Percentiles rank a stretch among this genome's conserved stretches.
Evolutionary conservation across 2,329 filamentous ascomycete species (phyloP).

Genomic region (Tolypocladium ovalisporum): DNA sequence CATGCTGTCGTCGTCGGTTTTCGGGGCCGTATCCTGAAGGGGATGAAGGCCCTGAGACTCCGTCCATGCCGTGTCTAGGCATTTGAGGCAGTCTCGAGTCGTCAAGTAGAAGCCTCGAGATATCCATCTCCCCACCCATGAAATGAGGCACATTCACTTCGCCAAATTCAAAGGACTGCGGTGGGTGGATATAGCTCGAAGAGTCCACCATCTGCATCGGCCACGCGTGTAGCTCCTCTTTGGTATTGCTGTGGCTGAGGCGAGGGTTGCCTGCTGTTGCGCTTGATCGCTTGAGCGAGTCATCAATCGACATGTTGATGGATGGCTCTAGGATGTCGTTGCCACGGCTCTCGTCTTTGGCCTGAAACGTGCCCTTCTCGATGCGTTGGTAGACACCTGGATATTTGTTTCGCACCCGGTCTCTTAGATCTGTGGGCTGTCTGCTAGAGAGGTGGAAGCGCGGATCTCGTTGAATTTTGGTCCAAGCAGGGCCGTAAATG

Average conservation of each 20-base stretch:
- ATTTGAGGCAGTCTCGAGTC: slow-evolving; percentile 26
- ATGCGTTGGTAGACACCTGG: slow-evolving; percentile 45
- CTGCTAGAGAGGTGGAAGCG: slow-evolving; percentile 46
- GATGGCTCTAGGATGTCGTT: slow-evolving; percentile 39
- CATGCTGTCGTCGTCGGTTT: slow-evolving; percentile 8
- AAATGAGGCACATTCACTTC: slow-evolving; percentile 28
- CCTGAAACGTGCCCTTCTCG: slow-evolving; percentile 41
- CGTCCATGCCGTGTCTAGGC: slow-evolving; percentile 15
- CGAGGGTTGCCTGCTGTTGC: slow-evolving; percentile 26
- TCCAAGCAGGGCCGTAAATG: slow-evolving; percentile 52
- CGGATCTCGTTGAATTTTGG: slow-evolving; percentile 51
- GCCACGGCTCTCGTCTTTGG: slow-evolving; percentile 27
- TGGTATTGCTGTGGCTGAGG: slow-evolving; percentile 28
- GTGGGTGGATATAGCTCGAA: slow-evolving; percentile 11
- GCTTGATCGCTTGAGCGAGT: slow-evolving; percentile 28
- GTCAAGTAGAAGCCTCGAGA: slow-evolving; percentile 48
- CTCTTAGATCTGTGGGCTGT: slow-evolving; percentile 52
- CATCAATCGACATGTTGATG: slow-evolving; percentile 37
- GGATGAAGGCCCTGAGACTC: slow-evolving; percentile 12
- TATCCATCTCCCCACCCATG: slow-evolving; percentile 48
- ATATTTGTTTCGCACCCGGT: slow-evolving; percentile 54
- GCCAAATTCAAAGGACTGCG: slow-evolving; percentile 30
- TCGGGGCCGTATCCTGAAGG: slow-evolving; percentile 8
- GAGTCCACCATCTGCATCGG: slow-evolving; percentile 22
- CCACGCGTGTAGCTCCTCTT: slow-evolving; percentile 37